phyloP scores from a whole-genome alignment of 176 grass and related monocot genomes.

The Musa itinerans region DNA sequence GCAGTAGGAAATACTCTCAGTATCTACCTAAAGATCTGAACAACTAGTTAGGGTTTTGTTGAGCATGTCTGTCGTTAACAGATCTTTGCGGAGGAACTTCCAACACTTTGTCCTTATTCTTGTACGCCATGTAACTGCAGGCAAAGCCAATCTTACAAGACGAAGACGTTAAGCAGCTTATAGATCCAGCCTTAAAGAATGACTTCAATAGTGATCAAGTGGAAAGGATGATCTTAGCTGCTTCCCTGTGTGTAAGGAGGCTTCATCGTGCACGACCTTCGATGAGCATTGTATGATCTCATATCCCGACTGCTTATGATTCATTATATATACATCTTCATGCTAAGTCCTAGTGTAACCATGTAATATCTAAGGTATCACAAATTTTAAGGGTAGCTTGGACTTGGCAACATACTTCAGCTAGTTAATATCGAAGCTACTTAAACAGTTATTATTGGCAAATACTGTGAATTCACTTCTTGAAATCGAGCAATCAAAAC shows the following conservation, averaged over 20 bases:
- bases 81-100: background rate
- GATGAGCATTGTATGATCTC: constrained; percentile 54
- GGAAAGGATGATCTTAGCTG: constrained; percentile 55
- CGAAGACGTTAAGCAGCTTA: constrained; percentile 51
- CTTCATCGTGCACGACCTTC: constrained; percentile 47
- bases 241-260: constrained; percentile 62
- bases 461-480: background rate
- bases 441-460: no score
- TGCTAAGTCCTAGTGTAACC: background rate
- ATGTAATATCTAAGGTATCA: background rate
- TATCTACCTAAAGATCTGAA: background rate
- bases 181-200: constrained; percentile 53
- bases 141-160: constrained; percentile 66
- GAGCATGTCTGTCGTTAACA: background rate
- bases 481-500: background rate
- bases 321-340: background rate
- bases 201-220: constrained; percentile 60
- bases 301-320: background rate
- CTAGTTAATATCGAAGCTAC: no score
- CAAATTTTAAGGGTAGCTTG: background rate
- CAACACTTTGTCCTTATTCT: background rate
- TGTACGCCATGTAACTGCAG: constrained; percentile 28
- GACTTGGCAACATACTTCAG: no score
- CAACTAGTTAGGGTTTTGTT: background rate
- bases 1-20: background rate